Conservation (phyloP, 192 early-diverging fungal genomes). For the Haplosporangium gracile region DNA sequence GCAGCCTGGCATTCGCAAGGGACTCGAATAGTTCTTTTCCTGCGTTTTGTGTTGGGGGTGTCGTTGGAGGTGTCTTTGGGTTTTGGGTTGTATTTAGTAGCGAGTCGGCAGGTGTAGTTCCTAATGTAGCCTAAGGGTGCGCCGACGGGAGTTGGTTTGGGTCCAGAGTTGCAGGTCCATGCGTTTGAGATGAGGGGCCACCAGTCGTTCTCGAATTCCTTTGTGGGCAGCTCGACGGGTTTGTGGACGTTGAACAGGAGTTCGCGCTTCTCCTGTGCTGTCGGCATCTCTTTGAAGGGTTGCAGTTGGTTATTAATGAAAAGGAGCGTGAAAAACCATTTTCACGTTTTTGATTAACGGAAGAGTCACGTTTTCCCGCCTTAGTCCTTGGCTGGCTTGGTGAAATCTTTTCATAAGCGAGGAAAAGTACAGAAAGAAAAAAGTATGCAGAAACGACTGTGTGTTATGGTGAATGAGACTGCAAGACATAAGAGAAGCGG, state of each 20-base stretch:
- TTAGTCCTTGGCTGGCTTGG: not conserved
- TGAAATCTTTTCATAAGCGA: not conserved
- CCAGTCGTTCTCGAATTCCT: conserved; percentile 31
- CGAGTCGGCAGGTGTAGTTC: not conserved
- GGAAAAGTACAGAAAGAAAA: not conserved
- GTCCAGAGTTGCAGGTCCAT: conserved; percentile 3
- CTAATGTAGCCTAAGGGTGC: not conserved
- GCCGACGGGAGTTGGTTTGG: not conserved
- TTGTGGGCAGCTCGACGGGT: conserved; percentile 17
- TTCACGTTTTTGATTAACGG: not conserved
- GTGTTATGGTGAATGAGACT: not conserved
- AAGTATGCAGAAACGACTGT: not conserved
- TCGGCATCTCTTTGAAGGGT: not conserved
- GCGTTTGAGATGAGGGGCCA: conserved; percentile 25
- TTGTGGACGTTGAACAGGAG: conserved; percentile 13
- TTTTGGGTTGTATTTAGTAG: not conserved
- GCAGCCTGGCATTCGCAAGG: not conserved
- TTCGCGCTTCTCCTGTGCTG: conserved; percentile 18
- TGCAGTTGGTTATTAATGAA: not conserved
- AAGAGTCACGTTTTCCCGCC: not conserved
- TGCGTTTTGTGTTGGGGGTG: not conserved
- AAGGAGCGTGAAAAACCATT: not conserved
- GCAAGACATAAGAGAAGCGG: not conserved
- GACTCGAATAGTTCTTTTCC: not conserved
- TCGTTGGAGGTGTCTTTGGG: not conserved